A percentile compares a stretch with the other conserved stretches of the same genome.
phyloP scores from a whole-genome alignment of 208 protist genomes.

The Trypanosoma caninum region DNA sequence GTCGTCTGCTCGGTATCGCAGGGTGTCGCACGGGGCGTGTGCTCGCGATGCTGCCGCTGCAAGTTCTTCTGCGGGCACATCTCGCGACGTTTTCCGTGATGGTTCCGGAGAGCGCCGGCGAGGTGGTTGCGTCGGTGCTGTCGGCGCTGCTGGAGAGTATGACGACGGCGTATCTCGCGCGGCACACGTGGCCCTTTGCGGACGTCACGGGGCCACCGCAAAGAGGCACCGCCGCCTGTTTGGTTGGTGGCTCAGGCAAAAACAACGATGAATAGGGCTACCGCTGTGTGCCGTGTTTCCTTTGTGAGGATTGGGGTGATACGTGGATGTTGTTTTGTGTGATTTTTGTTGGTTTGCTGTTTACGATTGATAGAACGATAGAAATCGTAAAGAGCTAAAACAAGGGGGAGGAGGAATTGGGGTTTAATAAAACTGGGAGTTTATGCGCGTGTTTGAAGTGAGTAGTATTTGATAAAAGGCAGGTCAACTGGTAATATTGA shows the following conservation, averaged over 20 bases:
- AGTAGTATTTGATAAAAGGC: too few relatives aligned
- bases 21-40: conserved; percentile 62
- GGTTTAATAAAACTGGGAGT: too few relatives aligned
- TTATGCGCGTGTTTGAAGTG: too few relatives aligned
- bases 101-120: conserved; percentile 55
- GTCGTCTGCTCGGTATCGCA: conserved; percentile 32
- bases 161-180: conserved; percentile 53
- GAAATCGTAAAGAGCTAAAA: too few relatives aligned
- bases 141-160: conserved; percentile 48
- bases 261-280: too few relatives aligned
- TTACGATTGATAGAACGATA: too few relatives aligned
- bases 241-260: too few relatives aligned
- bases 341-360: background rate
- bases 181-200: conserved; percentile 65
- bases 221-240: background rate
- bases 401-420: background rate
- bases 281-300: too few relatives aligned
- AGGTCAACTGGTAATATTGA: background rate
- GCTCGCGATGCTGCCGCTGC: conserved; percentile 46
- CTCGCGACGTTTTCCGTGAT: conserved; percentile 76
- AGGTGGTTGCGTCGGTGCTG: conserved; percentile 45
- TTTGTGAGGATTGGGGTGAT: too few relatives aligned
- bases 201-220: conserved; percentile 18
- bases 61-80: conserved; percentile 64
- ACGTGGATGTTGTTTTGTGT: background rate